A percentile compares a stretch with the other conserved stretches of the same genome.
Conservation (phyloP, 129 eudicot species). For the Smallanthus sonchifolius region DNA sequence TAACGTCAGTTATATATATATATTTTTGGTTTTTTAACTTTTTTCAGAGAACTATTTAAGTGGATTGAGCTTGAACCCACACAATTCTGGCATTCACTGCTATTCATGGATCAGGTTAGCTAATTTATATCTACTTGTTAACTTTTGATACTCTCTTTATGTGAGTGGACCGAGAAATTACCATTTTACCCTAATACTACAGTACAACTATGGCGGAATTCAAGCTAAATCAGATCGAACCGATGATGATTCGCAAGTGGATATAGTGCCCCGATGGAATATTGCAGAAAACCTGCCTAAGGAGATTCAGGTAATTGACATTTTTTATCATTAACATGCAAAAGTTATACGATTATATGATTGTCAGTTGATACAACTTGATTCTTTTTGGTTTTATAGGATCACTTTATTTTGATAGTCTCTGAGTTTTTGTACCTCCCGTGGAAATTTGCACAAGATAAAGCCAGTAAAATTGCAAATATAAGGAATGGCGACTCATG, state of each 20-base stretch:
- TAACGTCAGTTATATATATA: neutral
- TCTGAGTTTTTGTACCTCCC: slow-evolving; percentile 79
- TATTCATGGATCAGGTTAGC: slow-evolving; percentile 96
- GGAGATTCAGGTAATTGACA: slow-evolving; percentile 57
- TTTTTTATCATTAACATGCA: neutral
- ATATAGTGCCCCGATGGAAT: slow-evolving; percentile 79
- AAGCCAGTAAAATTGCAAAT: slow-evolving; percentile 45
- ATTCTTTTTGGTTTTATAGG: slow-evolving; percentile 37
- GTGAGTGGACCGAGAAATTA: slow-evolving; percentile 1
- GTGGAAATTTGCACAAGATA: slow-evolving; percentile 78
- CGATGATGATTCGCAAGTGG: slow-evolving; percentile 47
- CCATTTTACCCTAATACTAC: neutral
- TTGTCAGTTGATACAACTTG: slow-evolving; percentile 1
- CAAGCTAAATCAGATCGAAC: slow-evolving; percentile 49
- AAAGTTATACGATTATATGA: neutral
- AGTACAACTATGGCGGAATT: slow-evolving; percentile 98
- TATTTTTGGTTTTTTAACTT: neutral
- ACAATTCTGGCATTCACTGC: slow-evolving; percentile 89
- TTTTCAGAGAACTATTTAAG: slow-evolving; percentile 72
- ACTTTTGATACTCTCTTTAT: neutral
- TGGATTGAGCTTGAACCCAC: slow-evolving; percentile 97
- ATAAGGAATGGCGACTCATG: slow-evolving; percentile 55
- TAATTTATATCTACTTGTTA: neutral
- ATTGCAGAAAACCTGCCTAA: slow-evolving; percentile 76
- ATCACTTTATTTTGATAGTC: slow-evolving; percentile 66